These are phyloP conservation scores for Neofusicoccum kwambonambiense DNA, from an alignment of 2,329 filamentous ascomycete species.

Conservation along the genomic window DNA sequence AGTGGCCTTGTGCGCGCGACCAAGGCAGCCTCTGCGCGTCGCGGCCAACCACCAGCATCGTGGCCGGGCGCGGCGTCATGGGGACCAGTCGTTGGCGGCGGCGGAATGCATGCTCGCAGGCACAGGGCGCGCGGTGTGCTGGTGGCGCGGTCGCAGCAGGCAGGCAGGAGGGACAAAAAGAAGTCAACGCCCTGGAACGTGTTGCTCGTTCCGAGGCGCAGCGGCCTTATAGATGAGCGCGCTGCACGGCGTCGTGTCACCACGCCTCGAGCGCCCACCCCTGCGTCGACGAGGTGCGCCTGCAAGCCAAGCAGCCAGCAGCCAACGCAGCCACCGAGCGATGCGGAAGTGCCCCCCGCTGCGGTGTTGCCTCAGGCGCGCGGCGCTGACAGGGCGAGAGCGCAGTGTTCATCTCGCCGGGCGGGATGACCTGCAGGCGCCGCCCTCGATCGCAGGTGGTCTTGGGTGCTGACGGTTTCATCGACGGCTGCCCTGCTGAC, in stretches of 20 bases:
- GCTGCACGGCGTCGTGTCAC: constrained; percentile 4
- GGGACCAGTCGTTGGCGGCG: not conserved
- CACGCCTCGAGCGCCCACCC: not conserved
- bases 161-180: constrained; percentile 2
- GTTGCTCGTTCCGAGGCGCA: constrained; percentile 11
- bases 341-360: not conserved
- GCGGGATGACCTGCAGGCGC: not conserved
- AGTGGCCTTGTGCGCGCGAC: not conserved
- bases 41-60: not conserved
- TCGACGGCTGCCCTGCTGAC: constrained; percentile 2
- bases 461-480: constrained; percentile 3
- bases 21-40: no score
- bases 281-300: not conserved
- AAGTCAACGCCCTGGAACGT: not conserved
- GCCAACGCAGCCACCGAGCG: not conserved
- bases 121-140: constrained; percentile 4
- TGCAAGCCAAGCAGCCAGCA: not conserved
- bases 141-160: not conserved
- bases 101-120: not conserved
- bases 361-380: not conserved
- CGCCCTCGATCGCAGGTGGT: not conserved
- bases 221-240: constrained; percentile 6
- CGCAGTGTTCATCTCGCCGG: not conserved
- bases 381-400: not conserved
- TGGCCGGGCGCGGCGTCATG: not conserved